Evolutionary conservation across 2,329 filamentous ascomycete genomes (phyloP).

Genomic region (Penicillium sp.): DNA sequence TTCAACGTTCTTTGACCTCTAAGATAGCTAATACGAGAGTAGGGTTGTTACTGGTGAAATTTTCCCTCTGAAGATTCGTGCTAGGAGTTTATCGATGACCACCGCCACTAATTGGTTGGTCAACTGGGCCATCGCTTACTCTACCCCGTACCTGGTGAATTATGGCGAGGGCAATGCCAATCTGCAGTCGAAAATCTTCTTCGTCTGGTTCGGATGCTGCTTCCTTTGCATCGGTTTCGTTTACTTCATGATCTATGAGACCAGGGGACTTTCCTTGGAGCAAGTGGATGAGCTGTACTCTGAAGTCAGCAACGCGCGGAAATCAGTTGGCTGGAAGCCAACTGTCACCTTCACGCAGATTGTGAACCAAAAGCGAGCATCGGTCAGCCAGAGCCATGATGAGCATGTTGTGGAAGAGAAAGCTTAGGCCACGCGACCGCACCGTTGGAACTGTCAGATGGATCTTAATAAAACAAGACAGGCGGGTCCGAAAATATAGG

Average conservation of each 20-base stretch:
- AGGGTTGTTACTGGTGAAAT: slow-evolving; percentile 50
- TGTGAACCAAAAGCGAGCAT: background rate
- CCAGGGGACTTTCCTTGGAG: slow-evolving; percentile 77
- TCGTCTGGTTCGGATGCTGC: slow-evolving; percentile 76
- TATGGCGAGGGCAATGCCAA: slow-evolving; percentile 62
- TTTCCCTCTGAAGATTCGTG: slow-evolving; percentile 12
- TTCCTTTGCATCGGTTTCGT: slow-evolving; percentile 55
- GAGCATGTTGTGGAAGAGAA: background rate
- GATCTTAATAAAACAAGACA: background rate
- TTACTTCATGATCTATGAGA: slow-evolving; percentile 77
- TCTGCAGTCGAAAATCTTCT: slow-evolving; percentile 69
- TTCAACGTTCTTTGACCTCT: background rate
- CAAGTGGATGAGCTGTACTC: slow-evolving; percentile 75
- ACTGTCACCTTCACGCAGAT: background rate
- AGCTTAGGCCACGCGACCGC: background rate
- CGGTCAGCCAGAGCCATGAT: background rate
- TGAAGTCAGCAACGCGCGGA: slow-evolving; percentile 47
- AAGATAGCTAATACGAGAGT: background rate
- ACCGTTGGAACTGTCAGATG: background rate
- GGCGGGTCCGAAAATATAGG: background rate
- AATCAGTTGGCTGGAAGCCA: slow-evolving; percentile 51
- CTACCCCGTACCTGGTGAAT: slow-evolving; percentile 67
- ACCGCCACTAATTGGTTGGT: slow-evolving; percentile 15
- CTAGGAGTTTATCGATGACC: slow-evolving; percentile 12
- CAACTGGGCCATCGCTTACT: slow-evolving; percentile 70